These are phyloP conservation scores for Ogataea methylovora DNA, from an alignment of 805 yeast genomes.

Conservation along the genomic window DNA sequence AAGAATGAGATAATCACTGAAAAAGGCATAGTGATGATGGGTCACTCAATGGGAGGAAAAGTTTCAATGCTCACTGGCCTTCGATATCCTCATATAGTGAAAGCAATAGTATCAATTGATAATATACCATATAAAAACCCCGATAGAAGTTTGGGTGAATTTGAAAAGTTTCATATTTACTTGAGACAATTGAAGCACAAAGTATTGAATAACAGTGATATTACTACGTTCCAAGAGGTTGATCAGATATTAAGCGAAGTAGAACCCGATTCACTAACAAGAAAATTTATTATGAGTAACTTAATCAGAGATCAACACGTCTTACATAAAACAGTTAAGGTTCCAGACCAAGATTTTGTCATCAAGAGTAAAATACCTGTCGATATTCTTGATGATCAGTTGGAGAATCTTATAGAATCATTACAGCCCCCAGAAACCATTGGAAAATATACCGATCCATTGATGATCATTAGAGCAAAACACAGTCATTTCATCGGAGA, in stretches of 20 bases:
- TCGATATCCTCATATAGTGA: slow-evolving; percentile 50
- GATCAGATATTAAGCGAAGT: slow-evolving; percentile 50
- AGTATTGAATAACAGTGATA: slow-evolving; percentile 2
- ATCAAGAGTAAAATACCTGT: slow-evolving; percentile 50
- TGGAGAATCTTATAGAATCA: slow-evolving; percentile 56
- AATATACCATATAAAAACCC: slow-evolving; percentile 71
- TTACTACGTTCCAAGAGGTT: slow-evolving; percentile 45
- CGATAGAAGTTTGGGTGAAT: slow-evolving; percentile 18
- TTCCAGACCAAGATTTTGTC: slow-evolving; percentile 19
- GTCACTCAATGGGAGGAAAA: slow-evolving; percentile 93
- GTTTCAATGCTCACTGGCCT: slow-evolving; percentile 80
- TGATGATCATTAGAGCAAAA: slow-evolving; percentile 71
- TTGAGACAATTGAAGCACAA: slow-evolving; percentile 7
- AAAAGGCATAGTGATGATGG: slow-evolving; percentile 50
- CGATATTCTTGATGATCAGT: slow-evolving; percentile 49
- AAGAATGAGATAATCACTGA: slow-evolving; percentile 19
- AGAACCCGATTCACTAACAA: slow-evolving; percentile 50
- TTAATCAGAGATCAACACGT: slow-evolving; percentile 32
- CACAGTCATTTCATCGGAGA: slow-evolving; percentile 37
- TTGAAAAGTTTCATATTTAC: slow-evolving; percentile 21
- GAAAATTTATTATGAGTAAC: slow-evolving; percentile 71
- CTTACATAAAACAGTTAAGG: not conserved
- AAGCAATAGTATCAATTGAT: slow-evolving; percentile 62
- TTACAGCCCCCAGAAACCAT: slow-evolving; percentile 17
- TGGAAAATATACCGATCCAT: slow-evolving; percentile 52